A percentile compares a stretch with the other conserved stretches of the same genome.
Evolutionary conservation across 225 moss, liverwort and hornwort species (phyloP).

Genomic region (Sphagnum contortum): DNA sequence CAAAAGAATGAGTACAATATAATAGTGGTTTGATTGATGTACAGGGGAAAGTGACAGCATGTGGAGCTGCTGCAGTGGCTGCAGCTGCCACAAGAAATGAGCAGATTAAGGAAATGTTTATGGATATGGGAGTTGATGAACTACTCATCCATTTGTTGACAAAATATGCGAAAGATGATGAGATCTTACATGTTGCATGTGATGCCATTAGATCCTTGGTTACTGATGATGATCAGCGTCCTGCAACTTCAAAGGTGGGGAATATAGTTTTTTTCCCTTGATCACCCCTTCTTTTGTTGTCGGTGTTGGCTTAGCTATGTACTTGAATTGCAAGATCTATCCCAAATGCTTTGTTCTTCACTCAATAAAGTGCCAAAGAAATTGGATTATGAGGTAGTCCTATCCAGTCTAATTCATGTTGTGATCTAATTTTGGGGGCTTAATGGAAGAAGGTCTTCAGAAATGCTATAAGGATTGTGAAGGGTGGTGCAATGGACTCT

Average conservation of each 20-base stretch:
- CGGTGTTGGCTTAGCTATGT: too few relatives aligned
- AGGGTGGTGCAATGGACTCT: neutral
- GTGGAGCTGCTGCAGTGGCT: constrained; percentile 1
- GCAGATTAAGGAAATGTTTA: neutral
- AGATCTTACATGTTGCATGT: neutral
- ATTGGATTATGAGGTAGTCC: too few relatives aligned
- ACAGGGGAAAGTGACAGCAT: neutral
- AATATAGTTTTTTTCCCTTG: neutral
- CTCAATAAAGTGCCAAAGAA: too few relatives aligned
- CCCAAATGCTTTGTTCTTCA: too few relatives aligned
- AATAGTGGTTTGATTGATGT: neutral
- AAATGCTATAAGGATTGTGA: neutral
- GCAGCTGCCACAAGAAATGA: constrained; percentile 1
- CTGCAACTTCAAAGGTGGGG: neutral
- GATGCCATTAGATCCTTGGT: neutral
- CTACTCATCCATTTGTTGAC: neutral
- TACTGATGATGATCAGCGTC: neutral
- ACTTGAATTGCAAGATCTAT: too few relatives aligned
- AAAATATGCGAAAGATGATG: neutral
- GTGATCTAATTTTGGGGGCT: neutral
- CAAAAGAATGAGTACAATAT: neutral
- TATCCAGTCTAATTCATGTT: too few relatives aligned
- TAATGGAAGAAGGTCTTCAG: neutral
- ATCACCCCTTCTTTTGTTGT: too few relatives aligned
- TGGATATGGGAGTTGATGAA: neutral